phyloP scores from a whole-genome alignment of 768 basidiomycete genomes.

The Coprinellus aureogranulatus region DNA sequence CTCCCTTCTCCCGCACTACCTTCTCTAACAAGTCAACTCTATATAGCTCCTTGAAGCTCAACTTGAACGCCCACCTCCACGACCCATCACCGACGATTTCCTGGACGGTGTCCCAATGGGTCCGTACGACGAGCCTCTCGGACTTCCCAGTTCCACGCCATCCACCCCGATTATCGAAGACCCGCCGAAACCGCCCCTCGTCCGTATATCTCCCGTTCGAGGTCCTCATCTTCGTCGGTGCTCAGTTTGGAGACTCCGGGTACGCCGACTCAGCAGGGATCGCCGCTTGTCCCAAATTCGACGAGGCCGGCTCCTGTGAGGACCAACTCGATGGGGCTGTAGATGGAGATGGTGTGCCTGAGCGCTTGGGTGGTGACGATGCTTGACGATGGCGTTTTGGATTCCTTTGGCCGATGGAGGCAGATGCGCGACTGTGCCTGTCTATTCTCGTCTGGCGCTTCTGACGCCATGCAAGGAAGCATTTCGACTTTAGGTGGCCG shows the following conservation, averaged over 20 bases:
- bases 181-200: slow-evolving; percentile 40
- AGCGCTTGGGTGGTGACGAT: too few species aligned
- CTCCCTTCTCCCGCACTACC: background rate
- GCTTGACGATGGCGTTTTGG: too few species aligned
- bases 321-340: background rate
- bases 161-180: slow-evolving; percentile 27
- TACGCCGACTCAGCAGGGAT: slow-evolving; percentile 3
- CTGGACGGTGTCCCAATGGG: slow-evolving; percentile 37
- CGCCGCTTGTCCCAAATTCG: background rate
- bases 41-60: slow-evolving; percentile 76
- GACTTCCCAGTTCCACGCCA: slow-evolving; percentile 11
- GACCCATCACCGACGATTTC: slow-evolving; percentile 64
- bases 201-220: slow-evolving; percentile 59
- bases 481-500: too few species aligned
- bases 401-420: too few species aligned
- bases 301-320: background rate
- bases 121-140: slow-evolving; percentile 14
- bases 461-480: too few species aligned
- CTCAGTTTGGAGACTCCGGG: background rate
- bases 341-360: background rate
- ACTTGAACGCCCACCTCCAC: slow-evolving; percentile 81
- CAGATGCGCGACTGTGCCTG: too few species aligned
- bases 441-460: too few species aligned
- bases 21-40: background rate
- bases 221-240: slow-evolving; percentile 44